Percentiles rank a stretch among this genome's conserved stretches.
Conservation (phyloP, 2,329 filamentous ascomycete genomes). For the Arthroderma uncinatum region DNA sequence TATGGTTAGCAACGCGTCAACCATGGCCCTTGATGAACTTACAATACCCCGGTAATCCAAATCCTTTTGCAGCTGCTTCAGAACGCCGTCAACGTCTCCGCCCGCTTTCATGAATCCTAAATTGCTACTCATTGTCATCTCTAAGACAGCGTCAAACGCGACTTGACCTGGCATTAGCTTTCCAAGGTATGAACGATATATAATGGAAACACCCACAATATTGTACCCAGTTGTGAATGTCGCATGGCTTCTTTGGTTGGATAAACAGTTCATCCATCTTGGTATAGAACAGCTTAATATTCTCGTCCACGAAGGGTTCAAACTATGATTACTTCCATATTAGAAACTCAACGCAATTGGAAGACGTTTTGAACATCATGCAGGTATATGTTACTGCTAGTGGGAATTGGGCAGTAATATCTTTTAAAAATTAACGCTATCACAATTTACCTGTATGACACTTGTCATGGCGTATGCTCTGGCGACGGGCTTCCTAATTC, state of each 20-base stretch:
- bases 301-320: neutral
- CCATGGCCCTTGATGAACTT: neutral
- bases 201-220: neutral
- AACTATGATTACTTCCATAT: neutral
- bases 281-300: neutral
- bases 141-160: conserved; percentile 20
- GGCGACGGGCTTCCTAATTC: neutral
- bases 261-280: neutral
- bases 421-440: too few relatives aligned
- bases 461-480: neutral
- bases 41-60: neutral
- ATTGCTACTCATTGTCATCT: conserved; percentile 22
- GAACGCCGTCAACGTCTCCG: conserved; percentile 1
- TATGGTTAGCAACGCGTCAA: neutral
- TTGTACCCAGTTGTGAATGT: conserved; percentile 13
- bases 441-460: too few relatives aligned
- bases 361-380: too few relatives aligned
- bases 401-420: too few relatives aligned
- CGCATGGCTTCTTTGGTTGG: neutral
- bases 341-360: too few relatives aligned
- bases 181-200: neutral
- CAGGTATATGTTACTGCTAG: too few relatives aligned
- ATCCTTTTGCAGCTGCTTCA: neutral
- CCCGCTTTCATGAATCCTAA: conserved; percentile 15
- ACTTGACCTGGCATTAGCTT: conserved; percentile 9